Evolutionary conservation across 202 grass and related monocot genomes (phyloP), one percentile per base, ranked within the genome.

Genomic region (Setaria italica): DNA sequence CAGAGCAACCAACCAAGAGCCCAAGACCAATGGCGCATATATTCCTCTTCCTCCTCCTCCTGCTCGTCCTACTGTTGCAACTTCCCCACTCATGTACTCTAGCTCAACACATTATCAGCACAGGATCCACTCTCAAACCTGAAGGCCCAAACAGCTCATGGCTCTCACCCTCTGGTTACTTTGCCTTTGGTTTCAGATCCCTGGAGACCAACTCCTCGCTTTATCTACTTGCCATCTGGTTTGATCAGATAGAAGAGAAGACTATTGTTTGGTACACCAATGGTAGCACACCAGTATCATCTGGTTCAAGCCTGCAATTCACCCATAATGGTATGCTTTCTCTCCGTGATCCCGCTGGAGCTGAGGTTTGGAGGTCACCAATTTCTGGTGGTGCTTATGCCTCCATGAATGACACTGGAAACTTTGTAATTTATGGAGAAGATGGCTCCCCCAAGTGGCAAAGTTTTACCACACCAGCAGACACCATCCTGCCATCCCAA

Each of bases 401-500:
- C 48, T 73, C 47, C 47, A 73, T 73, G 70, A 53, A 34, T 9
- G 29, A 73, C 70, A 73, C 14, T 73, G 70, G 70, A 73, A 73
- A 73, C 70, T 73, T 73, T 53, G 47, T 73, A 6, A 4, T 73
- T 73, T 73, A 51, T 34, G 70, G 70, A 53, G 47, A 7, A 51
- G 70, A 73, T 32, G 47, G 70, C 13, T 33, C 46, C 25, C 47
- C 25, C 14, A 53, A 9, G 15, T 73, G 70, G 70, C 70, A 73
- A 53, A 73, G 70, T 73, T 73, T 73, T 73, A 34, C 70, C 34
- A 51, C 70, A 73, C 70, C 70, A 53, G 48, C 70, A 51, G 70
- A 73, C 70, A 73, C 70, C 70, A 73, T 73, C 47, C 46, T 73
- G 29, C 70, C 70, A 73, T 73, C 70, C 70, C 70, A 73, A 73